phyloP scores from a whole-genome alignment of 805 yeast genomes.

The Sugiyamaella smithiae region DNA sequence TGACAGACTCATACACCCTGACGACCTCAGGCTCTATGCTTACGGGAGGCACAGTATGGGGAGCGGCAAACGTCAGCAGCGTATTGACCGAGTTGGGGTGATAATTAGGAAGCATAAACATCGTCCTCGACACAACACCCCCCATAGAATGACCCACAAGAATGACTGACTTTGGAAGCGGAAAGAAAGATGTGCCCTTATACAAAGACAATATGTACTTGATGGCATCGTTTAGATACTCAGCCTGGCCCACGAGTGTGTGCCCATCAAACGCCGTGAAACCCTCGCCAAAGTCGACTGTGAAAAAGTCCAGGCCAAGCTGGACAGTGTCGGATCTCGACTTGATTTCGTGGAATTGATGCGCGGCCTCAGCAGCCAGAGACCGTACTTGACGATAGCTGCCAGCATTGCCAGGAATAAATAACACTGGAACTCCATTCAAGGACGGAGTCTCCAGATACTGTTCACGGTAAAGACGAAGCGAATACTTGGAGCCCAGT shows the following conservation, averaged over 20 bases:
- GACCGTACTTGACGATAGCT: constrained; percentile 82
- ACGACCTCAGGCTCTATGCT: constrained; percentile 89
- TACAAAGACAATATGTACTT: constrained; percentile 71
- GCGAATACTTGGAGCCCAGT: constrained; percentile 74
- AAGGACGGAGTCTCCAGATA: constrained; percentile 48
- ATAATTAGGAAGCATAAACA: constrained; percentile 79
- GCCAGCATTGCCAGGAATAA: constrained; percentile 95
- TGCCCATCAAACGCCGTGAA: constrained; percentile 95
- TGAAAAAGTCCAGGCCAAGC: constrained; percentile 67
- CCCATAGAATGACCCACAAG: constrained; percentile 96
- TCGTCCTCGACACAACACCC: constrained; percentile 85
- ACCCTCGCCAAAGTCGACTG: constrained; percentile 94
- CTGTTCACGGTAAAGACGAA: constrained; percentile 81
- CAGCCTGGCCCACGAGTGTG: constrained; percentile 91
- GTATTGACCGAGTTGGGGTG: constrained; percentile 70
- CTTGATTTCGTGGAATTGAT: constrained; percentile 36
- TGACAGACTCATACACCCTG: constrained; percentile 67
- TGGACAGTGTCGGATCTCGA: background rate
- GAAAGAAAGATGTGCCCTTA: constrained; percentile 27
- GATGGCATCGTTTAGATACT: constrained; percentile 85
- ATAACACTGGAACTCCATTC: constrained; percentile 74
- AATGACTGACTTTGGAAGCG: constrained; percentile 65
- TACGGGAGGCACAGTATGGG: constrained; percentile 89
- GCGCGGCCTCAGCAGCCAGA: constrained; percentile 73
- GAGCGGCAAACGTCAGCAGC: constrained; percentile 81